phyloP scores from a whole-genome alignment of 306 rosid species.

The Acacia crassicarpa region DNA sequence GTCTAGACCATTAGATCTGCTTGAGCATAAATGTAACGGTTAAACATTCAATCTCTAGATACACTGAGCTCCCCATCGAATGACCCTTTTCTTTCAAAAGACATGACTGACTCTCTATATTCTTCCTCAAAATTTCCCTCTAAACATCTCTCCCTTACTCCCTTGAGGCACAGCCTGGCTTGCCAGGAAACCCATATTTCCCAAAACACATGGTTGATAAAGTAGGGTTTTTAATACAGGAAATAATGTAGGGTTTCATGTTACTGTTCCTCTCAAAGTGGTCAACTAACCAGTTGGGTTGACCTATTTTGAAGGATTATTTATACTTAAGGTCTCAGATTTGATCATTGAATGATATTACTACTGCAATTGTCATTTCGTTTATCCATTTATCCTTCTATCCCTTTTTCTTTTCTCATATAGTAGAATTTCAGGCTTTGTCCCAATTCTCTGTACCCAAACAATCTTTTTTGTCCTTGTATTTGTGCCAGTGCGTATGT shows the following conservation, averaged over 20 bases:
- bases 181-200: background rate
- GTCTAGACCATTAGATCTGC: background rate
- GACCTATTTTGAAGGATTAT: background rate
- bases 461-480: background rate
- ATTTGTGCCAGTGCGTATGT: background rate
- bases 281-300: background rate
- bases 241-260: background rate
- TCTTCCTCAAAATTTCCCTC: background rate
- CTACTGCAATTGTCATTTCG: background rate
- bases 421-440: background rate
- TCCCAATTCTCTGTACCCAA: constrained; percentile 13
- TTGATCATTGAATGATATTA: background rate
- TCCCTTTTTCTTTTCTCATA: background rate
- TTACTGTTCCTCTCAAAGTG: background rate
- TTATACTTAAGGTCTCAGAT: constrained; percentile 16
- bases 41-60: background rate
- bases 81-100: background rate
- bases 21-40: background rate
- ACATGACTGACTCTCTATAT: background rate
- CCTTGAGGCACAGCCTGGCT: background rate
- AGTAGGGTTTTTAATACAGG: background rate
- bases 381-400: background rate
- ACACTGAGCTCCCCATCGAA: background rate
- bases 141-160: background rate
- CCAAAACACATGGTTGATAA: background rate